Evolutionary conservation across 2,329 filamentous ascomycete genomes (phyloP), one percentile per base, ranked within the genome.

Genomic region (Aspergillus ruber): DNA sequence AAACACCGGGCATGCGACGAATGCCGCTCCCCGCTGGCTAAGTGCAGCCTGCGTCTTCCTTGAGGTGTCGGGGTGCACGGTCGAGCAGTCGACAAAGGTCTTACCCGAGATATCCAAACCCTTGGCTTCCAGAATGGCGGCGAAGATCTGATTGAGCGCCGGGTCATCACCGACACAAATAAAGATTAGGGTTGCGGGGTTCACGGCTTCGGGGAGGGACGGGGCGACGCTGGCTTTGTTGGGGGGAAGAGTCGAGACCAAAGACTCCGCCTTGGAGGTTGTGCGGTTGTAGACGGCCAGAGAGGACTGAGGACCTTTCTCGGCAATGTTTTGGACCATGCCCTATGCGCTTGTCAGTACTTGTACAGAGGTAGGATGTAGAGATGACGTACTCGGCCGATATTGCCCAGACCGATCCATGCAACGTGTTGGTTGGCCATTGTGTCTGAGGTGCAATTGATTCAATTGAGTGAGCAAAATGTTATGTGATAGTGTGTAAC

Each of bases 351-450:
- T 39, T 29, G 43, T 59, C 48, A 56, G 49, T 44, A 36, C 18
- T 15, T n/a, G 10, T 12, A 8, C 33, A 18, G 8, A 7, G 39
- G 46, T 4, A 21, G n/a, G 25, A 43, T 40, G 13, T 42, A 46
- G 29, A 41, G n/a, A 6, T 36, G 25, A 69, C 80, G 73, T 73
- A 86, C 86, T 62, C 84, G 79, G 56, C 88, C 90, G 82, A 95
- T 95, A 66, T 94, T 94, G 45, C 89, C 89, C 44, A 95, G 78
- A 48, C 90, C 89, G 46, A 94, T 82, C 82, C 83, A 94, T 58
- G 88, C 77, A 44, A 93, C 61, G 67, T 79, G 81, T 54, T 57
- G n/a, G 32, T 20, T 38, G 9, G 32, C 29, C 43, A 44, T 44
- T 20, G n/a, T 32, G n/a, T 25, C 12, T 32, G n/a, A 17, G n/a